Evolutionary conservation across 192 early-diverging fungal species (phyloP), one percentile per base, ranked within the genome.

Genomic region (Mortierella alpina): DNA sequence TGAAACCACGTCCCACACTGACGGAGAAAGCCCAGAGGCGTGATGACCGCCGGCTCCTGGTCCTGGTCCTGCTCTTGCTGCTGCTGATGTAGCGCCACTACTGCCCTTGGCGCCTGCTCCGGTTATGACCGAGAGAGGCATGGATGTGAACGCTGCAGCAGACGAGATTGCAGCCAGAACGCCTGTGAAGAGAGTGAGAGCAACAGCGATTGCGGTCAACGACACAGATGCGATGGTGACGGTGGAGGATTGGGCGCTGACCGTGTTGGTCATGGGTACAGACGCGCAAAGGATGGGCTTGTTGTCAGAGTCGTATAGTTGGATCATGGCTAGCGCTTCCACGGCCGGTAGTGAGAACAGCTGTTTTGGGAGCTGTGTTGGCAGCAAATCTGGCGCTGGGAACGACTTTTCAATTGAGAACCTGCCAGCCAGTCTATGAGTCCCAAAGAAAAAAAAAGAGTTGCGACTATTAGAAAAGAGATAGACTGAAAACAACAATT

Each of bases 1-100:
- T 8, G 73, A 74, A 3, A 83, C 73, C 22, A 83, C 68, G 52
- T 83, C 81, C 73, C 53, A 67, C 6, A 75, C 45, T 5, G 81
- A 75, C 0, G 81, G 81, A 0, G 73, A 74, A 2, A 75, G 31
- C 18, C 72, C 63, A 48, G 1, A 40, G 8, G 13, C 7, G 13
- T 41, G 58, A 18, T 22, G 46, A 2, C 12, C 46, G 17, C 22
- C 22, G 6, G 53, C 54, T 40, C 61, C 70, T 15, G 44, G 44
- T 10, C 70, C 61, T 1, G 40, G 45, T 22, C 70, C 61, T 11
- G 59, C 45, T 8, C 42, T 7, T 8, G 64, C 52, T 20, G 40
- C 39, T 18, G 66, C 31, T 11, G 54, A 20, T 6, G 40, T 41
- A 59, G 31, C 31, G 31, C 31, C 31, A 31, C 31, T 31, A 31